Evolutionary conservation across 106 monocot species (phyloP), one percentile per base, ranked within the genome.

Genomic region (Dendrobium huoshanense): DNA sequence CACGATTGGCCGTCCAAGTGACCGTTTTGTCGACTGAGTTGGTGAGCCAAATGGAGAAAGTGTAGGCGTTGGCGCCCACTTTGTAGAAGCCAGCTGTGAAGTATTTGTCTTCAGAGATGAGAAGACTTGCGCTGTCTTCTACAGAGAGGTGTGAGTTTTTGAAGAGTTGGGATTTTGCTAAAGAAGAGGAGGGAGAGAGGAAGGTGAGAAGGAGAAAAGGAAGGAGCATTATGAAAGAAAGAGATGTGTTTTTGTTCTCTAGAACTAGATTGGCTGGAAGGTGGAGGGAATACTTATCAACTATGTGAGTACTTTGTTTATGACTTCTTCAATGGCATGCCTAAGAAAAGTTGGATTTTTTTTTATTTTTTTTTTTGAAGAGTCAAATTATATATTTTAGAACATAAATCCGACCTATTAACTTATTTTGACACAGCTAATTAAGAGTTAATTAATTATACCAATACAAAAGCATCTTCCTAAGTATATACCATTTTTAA

Each of bases 31-130:
- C 44, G 15, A 42, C 41, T 0, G 89, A 86, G 47, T 84, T 47
- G 33, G 87, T 55, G 85, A 85, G 87, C 89, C 89, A 89, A 81
- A 86, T 77, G 33, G 89, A 81, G 80, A 89, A 84, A 43, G 78
- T 45, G 77, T 75, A 86, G 29, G 85, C 89, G 59, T 89, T 89
- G 9, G 16, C 2, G 17, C 89, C 89, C 27, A 82, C 78, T 44
- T 78, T 75, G 68, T 89, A 64, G 82, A 89, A 89, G 5, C 89
- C 80, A n/a, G 84, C 82, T 0, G 82, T 22, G 87, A 89, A 89
- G 20, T 84, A 80, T 18, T 54, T 54, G 77, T 72, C 58, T 15
- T 43, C 51, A 5, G 89, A 89, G 49, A 83, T 78, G 5, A 87
- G 82, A 20, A 78, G 4, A 41, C 77, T 81, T 22, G 65, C 3